Conservation (phyloP, 176 grass and related monocot species). For the Eragrostis nindensis region DNA sequence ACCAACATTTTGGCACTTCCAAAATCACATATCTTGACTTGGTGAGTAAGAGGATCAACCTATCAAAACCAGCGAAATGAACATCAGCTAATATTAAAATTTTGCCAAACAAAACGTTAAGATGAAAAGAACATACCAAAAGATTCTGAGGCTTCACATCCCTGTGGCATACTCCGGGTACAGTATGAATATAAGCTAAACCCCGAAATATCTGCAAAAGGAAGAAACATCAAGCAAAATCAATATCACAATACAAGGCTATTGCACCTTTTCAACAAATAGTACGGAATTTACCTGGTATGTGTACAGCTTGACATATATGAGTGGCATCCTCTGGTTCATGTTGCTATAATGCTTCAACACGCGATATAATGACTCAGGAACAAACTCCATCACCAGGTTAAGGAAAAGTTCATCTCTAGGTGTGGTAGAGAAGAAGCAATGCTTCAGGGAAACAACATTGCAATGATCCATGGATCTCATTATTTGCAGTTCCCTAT, state of each 20-base stretch:
- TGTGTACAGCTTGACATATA: slow-evolving; percentile 91
- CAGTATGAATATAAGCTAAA: slow-evolving; percentile 91
- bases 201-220: slow-evolving; percentile 83
- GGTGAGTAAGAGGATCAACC: slow-evolving; percentile 96
- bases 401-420: slow-evolving; percentile 99
- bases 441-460: slow-evolving; percentile 91
- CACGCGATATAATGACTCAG: slow-evolving; percentile 80
- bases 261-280: slow-evolving; percentile 1
- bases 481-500: slow-evolving; percentile 94
- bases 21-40: slow-evolving; percentile 99
- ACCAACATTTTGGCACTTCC: slow-evolving; percentile 98
- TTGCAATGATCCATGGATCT: slow-evolving; percentile 91
- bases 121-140: slow-evolving; percentile 58
- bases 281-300: slow-evolving; percentile 71
- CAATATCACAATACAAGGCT: not conserved
- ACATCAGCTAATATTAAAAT: not conserved
- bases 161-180: slow-evolving; percentile 96
- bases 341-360: slow-evolving; percentile 97
- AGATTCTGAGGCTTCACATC: slow-evolving; percentile 98
- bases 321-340: slow-evolving; percentile 93
- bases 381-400: slow-evolving; percentile 96
- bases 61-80: slow-evolving; percentile 36
- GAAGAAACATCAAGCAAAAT: slow-evolving; percentile 24
- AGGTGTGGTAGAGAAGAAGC: slow-evolving; percentile 95
- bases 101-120: slow-evolving; percentile 21